phyloP scores from a whole-genome alignment of 345 rosid genomes.

The Microcos paniculata region DNA sequence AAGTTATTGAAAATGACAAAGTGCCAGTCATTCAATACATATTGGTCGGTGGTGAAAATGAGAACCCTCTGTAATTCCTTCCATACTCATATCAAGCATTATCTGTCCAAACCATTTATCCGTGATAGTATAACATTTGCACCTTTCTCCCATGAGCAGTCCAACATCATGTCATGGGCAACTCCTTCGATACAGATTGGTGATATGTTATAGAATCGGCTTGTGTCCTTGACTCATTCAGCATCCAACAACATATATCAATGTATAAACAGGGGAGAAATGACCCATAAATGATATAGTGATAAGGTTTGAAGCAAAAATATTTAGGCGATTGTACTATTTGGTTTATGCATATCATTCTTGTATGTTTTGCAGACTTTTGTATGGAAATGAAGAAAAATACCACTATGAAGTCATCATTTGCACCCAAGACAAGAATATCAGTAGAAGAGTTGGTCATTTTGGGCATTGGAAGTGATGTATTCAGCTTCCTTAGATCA shows the following conservation, averaged over 20 bases:
- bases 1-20: background rate
- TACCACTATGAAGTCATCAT: conserved; percentile 88
- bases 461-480: conserved; percentile 81
- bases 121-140: conserved; percentile 51
- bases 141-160: conserved; percentile 77
- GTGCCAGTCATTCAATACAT: background rate
- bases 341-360: background rate
- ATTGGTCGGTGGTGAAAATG: background rate
- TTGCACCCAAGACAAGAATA: conserved; percentile 74
- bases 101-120: conserved; percentile 44
- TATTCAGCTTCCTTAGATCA: conserved; percentile 82
- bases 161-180: conserved; percentile 93
- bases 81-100: background rate
- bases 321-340: background rate
- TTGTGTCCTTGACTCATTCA: conserved; percentile 67
- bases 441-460: conserved; percentile 42
- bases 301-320: background rate
- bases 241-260: conserved; percentile 39
- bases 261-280: background rate
- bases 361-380: background rate
- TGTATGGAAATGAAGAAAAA: background rate
- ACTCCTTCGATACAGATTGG: conserved; percentile 68
- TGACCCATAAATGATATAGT: background rate
- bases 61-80: conserved; percentile 1
- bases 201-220: conserved; percentile 51